Evolutionary conservation across 2,329 filamentous ascomycete genomes (phyloP).

Genomic region (Pseudonectria foliicola): DNA sequence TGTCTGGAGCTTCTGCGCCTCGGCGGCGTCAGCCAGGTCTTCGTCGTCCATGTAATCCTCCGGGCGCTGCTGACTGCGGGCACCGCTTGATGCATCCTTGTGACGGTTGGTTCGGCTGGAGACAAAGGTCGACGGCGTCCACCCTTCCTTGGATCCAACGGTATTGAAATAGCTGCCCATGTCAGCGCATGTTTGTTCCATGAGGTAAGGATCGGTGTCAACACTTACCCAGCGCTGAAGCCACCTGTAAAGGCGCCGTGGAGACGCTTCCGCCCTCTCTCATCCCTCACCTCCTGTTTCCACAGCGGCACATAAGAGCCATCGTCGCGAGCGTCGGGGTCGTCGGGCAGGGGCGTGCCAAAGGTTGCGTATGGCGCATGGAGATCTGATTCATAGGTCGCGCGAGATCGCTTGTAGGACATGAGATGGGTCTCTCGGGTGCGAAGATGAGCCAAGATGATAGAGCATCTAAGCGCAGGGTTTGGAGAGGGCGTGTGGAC

Average conservation of each 20-base stretch:
- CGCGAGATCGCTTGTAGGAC: conserved; percentile 73
- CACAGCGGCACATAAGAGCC: conserved; percentile 91
- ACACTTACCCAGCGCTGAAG: conserved; percentile 82
- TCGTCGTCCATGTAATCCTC: conserved; percentile 99
- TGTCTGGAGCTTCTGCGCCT: conserved; percentile 68
- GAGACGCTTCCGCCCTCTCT: conserved; percentile 79
- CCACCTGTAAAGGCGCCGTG: conserved; percentile 97
- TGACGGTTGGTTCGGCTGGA: conserved; percentile 77
- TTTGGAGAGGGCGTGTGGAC: not conserved
- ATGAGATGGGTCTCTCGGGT: conserved; percentile 36
- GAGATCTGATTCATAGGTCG: conserved; percentile 69
- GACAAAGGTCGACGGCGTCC: conserved; percentile 86
- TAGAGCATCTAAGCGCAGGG: conserved; percentile 3
- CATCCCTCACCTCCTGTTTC: conserved; percentile 97
- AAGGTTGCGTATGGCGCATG: conserved; percentile 70
- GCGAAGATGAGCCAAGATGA: conserved; percentile 2
- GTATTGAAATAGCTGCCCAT: conserved; percentile 82
- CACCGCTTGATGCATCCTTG: conserved; percentile 51
- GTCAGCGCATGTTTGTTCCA: conserved; percentile 6
- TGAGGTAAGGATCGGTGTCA: not conserved
- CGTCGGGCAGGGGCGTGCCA: conserved; percentile 79
- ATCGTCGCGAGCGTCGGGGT: conserved; percentile 74
- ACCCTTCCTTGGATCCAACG: conserved; percentile 96
- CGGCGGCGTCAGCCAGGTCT: conserved; percentile 79
- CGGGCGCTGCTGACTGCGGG: conserved; percentile 60